Evolutionary conservation across 441 rosid genomes (phyloP).

Genomic region (Theobroma grandiflorum): DNA sequence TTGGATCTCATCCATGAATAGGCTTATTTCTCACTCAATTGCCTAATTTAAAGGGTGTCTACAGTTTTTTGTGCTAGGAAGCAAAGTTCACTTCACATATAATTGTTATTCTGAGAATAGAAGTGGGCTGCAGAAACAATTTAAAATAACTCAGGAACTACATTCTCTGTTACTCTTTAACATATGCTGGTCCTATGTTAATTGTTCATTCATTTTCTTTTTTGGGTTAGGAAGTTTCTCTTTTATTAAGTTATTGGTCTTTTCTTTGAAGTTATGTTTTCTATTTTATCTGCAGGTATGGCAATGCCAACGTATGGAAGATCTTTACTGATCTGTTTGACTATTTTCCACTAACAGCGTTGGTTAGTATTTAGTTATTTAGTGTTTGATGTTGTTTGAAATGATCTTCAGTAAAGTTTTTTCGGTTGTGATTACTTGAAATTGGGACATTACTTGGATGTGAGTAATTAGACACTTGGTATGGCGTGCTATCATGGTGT

Average conservation of each 20-base stretch:
- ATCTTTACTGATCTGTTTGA: conserved; percentile 92
- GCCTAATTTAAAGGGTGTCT: not conserved
- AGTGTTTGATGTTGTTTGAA: not conserved
- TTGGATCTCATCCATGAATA: not conserved
- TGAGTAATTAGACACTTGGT: not conserved
- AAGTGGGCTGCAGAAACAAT: not conserved
- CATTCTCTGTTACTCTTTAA: not conserved
- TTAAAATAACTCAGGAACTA: not conserved
- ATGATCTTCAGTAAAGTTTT: not conserved
- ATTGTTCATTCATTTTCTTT: not conserved
- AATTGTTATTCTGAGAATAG: not conserved
- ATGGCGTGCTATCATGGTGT: not conserved
- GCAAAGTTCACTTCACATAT: not conserved
- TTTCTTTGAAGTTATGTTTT: not conserved
- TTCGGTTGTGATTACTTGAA: not conserved
- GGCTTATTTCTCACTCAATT: not conserved
- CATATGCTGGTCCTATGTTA: not conserved
- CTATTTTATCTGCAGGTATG: conserved; percentile 65
- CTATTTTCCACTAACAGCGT: conserved; percentile 91
- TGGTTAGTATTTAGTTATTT: conserved; percentile 63
- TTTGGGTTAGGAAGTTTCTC: conserved; percentile 3
- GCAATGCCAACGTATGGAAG: conserved; percentile 95
- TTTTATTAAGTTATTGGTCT: not conserved
- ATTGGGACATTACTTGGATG: not conserved
- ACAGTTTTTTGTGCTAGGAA: not conserved